Evolutionary conservation across 2,329 filamentous ascomycete species (phyloP).

Genomic region (Cladosporium colombiae): DNA sequence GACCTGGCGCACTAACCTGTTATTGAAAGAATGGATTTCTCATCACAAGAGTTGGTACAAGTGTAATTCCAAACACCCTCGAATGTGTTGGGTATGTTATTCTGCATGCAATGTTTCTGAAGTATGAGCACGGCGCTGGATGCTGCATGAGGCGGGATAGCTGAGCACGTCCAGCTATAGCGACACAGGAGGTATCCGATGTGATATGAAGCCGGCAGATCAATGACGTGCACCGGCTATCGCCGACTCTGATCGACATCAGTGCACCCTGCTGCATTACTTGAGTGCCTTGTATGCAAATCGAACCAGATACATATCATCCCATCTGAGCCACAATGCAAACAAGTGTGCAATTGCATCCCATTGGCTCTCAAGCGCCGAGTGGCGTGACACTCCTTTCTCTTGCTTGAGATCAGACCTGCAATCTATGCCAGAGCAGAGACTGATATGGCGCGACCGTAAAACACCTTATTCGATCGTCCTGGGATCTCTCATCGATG

Average conservation of each 20-base stretch:
- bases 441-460: background rate
- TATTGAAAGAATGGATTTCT: too few relatives aligned
- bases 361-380: background rate
- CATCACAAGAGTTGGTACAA: too few relatives aligned
- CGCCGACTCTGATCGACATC: background rate
- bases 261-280: background rate
- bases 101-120: too few relatives aligned
- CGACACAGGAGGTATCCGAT: background rate
- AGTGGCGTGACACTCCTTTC: background rate
- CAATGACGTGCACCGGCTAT: background rate
- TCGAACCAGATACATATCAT: background rate
- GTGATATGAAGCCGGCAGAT: background rate
- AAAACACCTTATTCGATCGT: background rate
- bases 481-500: background rate
- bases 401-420: background rate
- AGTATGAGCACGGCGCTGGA: background rate
- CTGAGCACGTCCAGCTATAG: background rate
- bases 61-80: too few relatives aligned
- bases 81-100: too few relatives aligned
- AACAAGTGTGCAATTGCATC: background rate
- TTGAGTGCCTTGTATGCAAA: background rate
- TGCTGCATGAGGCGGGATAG: background rate
- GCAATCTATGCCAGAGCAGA: background rate
- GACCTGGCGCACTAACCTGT: too few relatives aligned
- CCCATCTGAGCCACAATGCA: background rate